Evolutionary conservation across 2,329 filamentous ascomycete species (phyloP).

Genomic region (Fusarium austroafricanum): DNA sequence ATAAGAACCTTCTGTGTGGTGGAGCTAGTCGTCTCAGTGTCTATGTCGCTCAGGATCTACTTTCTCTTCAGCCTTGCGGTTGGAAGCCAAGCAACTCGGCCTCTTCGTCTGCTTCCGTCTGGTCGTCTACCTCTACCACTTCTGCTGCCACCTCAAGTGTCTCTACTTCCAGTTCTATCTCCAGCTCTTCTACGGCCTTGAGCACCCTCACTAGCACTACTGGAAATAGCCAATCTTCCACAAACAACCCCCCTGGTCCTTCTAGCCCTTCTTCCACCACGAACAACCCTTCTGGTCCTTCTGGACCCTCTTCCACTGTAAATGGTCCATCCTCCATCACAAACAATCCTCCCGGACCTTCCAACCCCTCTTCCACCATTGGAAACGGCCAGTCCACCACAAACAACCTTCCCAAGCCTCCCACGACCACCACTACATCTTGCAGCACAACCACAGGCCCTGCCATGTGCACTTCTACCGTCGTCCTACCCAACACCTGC

Average conservation of each 20-base stretch:
- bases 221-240: slow-evolving; percentile 12
- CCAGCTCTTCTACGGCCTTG: slow-evolving; percentile 47
- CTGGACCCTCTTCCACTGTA: slow-evolving; percentile 26
- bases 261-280: not conserved
- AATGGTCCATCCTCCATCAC: slow-evolving; percentile 11
- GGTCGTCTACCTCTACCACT: slow-evolving; percentile 24
- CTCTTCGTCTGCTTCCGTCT: slow-evolving; percentile 13
- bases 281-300: not conserved
- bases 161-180: not conserved
- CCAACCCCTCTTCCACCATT: slow-evolving; percentile 33
- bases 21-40: slow-evolving; percentile 57
- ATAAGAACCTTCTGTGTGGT: slow-evolving; percentile 57
- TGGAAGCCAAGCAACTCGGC: slow-evolving; percentile 41
- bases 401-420: slow-evolving; percentile 10
- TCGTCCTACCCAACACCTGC: slow-evolving; percentile 59
- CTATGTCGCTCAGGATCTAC: slow-evolving; percentile 61
- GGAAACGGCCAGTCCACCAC: slow-evolving; percentile 17
- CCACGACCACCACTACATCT: slow-evolving; percentile 34
- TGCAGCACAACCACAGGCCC: slow-evolving; percentile 52
- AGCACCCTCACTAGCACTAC: slow-evolving; percentile 52
- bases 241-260: slow-evolving; percentile 13
- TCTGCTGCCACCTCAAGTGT: slow-evolving; percentile 8
- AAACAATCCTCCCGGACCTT: slow-evolving; percentile 16
- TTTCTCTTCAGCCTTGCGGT: slow-evolving; percentile 63
- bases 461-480: slow-evolving; percentile 61